Base-by-base conservation (phyloP, 106 monocot genomes). In the Posidonia australis region DNA sequence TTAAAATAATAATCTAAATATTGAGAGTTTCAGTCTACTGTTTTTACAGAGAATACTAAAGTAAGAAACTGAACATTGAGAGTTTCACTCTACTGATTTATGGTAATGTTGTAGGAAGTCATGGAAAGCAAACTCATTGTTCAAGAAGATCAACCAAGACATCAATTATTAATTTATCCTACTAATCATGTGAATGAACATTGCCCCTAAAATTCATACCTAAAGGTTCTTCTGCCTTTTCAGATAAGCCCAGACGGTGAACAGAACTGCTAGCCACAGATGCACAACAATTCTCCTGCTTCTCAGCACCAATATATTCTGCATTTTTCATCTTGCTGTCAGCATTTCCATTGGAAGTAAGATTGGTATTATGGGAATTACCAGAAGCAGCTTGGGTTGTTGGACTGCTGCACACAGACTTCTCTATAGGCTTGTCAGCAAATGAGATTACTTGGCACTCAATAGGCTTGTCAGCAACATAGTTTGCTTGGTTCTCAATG, bases 191-290 rank as follows among this genome's bases (percentile, higher is more conserved):
- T n/a, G 5, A 36, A 36, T 36, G 36, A 36, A 36, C 2, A 36
- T 4, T 4, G 2, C 2, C 36, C 2, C 36, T 36, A 36, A 7
- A 7, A 30, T 27, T 55, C 52, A 25, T 68, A 89, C 93, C 93
- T 79, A 78, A 79, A 74, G 86, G 49, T 14, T 93, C 88, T 27
- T 85, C 89, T 21, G 48, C 56, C 73, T 86, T 89, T 36, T 81
- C 78, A 55, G 66, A 72, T 71, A 79, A 78, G 42, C 44, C 74
- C 30, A 83, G 88, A 72, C 47, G 67, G 42, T 67, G 70, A 31
- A 74, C 72, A 49, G 51, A 79, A 58, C 61, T 82, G 42, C 75
- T 71, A 69, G 81, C 89, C 18, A 67, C 26, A 56, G 62, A 46
- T 10, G 55, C 68, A 74, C 64, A 70, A 65, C 45, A n/a, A 13